Evolutionary conservation across 257 asterid species (phyloP), one percentile per base, ranked within the genome.

Genomic region (Solanum virginianum): DNA sequence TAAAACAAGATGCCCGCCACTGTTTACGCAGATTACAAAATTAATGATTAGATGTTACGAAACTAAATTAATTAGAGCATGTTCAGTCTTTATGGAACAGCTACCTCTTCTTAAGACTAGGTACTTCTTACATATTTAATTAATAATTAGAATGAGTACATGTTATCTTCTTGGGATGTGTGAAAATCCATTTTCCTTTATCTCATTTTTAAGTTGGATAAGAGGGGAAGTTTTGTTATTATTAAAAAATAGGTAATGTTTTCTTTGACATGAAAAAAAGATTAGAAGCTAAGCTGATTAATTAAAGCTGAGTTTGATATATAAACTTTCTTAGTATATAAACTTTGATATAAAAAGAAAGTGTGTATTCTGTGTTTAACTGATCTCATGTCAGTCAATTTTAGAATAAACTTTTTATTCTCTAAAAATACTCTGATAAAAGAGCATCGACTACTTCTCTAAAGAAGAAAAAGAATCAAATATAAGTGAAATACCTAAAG

Each of bases 1-100:
- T 88, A 81, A 86, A 13, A n/a, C 36, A 83, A 69, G 80, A 83
- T 84, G 90, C 86, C 45, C 24, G 82, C 22, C 82, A 75, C 20
- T 14, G 43, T 88, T 87, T 15, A 6, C 66, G 47, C 54, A 72
- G 57, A 82, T 87, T 80, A 88, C 84, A 80, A 80, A 29, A 84
- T 87, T 24, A 66, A 57, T 75, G 60, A 75, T 75, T 75, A 24
- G 16, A 49, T 75, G 82, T 24, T 75, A 74, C 41, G 20, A 49
- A 49, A 49, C 81, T 7, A 12, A 56, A 75, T 75, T 49, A 49
- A 47, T 75, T 49, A 49, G 16, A 75, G 51, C 62, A 75, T 75
- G 82, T 75, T 75, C 22, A 49, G 45, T 4, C 62, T 75, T 75
- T 75, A 75, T 13, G 62, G 62, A 75, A 75, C 82, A 75, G 45